Percentiles rank a stretch among this genome's conserved stretches.
Evolutionary conservation across 192 early-diverging fungal genomes (phyloP).

Genomic region (Coemansia sp.): DNA sequence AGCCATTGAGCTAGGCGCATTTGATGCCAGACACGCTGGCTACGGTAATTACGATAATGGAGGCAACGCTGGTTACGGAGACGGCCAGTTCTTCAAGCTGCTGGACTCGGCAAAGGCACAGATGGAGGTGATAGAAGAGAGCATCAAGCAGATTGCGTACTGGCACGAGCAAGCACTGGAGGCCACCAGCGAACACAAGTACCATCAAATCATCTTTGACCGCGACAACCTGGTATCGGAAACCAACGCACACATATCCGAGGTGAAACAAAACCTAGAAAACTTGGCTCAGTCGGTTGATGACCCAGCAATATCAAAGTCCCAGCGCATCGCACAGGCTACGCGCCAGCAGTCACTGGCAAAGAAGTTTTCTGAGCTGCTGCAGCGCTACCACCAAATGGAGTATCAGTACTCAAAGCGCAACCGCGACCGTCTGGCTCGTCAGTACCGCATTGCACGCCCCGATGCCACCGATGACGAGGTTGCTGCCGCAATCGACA

Average conservation of each 20-base stretch:
- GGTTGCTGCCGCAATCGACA: conserved; percentile 43
- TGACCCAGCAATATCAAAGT: conserved; percentile 41
- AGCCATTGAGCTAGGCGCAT: conserved; percentile 42
- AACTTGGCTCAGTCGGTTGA: conserved; percentile 34
- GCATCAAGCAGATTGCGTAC: conserved; percentile 40
- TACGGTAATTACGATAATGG: conserved; percentile 11
- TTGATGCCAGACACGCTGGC: conserved; percentile 16
- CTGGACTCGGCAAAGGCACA: conserved; percentile 30
- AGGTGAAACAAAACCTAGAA: conserved; percentile 47
- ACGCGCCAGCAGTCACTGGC: conserved; percentile 41
- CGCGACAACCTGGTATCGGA: conserved; percentile 50
- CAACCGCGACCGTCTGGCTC: conserved; percentile 50
- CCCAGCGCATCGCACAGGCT: conserved; percentile 35
- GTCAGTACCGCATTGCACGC: conserved; percentile 52
- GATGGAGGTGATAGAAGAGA: conserved; percentile 41
- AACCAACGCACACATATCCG: conserved; percentile 35
- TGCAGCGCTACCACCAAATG: conserved; percentile 53
- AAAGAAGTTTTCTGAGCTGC: conserved; percentile 43
- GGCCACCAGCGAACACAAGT: conserved; percentile 44
- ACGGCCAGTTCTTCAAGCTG: conserved; percentile 44
- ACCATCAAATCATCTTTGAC: conserved; percentile 43
- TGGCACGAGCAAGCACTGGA: conserved; percentile 52
- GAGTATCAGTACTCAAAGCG: conserved; percentile 51
- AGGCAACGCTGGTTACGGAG: conserved; percentile 12
- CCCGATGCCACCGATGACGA: conserved; percentile 52